Percentiles rank a stretch among this genome's conserved stretches.
These are phyloP conservation scores for Suillus bovinus DNA, from an alignment of 768 basidiomycete species.

Conservation along the genomic window DNA sequence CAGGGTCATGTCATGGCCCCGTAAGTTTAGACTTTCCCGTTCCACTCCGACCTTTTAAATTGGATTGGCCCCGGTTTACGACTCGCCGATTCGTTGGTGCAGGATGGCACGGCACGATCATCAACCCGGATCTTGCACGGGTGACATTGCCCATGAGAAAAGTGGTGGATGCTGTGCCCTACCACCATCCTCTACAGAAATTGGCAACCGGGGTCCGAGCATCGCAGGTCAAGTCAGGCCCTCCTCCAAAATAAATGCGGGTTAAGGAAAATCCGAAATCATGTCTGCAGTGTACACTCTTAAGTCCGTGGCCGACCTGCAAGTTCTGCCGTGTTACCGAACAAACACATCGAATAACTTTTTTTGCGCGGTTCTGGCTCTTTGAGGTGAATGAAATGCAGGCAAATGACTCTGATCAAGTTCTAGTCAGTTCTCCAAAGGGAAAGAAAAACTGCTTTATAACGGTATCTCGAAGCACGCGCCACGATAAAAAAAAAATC, in stretches of 20 bases:
- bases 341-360: not conserved
- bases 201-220: not conserved
- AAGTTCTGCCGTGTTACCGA: not conserved
- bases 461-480: not conserved
- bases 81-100: not conserved
- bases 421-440: not conserved
- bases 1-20: not conserved
- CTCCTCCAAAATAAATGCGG: not conserved
- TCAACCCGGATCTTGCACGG: not conserved
- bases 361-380: not conserved
- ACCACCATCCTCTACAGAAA: not conserved
- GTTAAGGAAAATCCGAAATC: not conserved
- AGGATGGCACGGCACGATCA: not conserved
- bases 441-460: not conserved
- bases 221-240: not conserved
- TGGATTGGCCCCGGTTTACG: not conserved
- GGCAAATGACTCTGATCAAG: not conserved
- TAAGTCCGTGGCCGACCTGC: not conserved
- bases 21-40: not conserved
- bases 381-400: not conserved
- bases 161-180: not conserved
- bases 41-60: not conserved
- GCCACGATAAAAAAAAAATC: not conserved
- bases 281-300: not conserved
- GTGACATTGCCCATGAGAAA: too few relatives aligned